Percentiles rank a stretch among this genome's conserved stretches.
phyloP scores from a whole-genome alignment of 2,329 filamentous ascomycete species.

The Berkeleyomyces basicola region DNA sequence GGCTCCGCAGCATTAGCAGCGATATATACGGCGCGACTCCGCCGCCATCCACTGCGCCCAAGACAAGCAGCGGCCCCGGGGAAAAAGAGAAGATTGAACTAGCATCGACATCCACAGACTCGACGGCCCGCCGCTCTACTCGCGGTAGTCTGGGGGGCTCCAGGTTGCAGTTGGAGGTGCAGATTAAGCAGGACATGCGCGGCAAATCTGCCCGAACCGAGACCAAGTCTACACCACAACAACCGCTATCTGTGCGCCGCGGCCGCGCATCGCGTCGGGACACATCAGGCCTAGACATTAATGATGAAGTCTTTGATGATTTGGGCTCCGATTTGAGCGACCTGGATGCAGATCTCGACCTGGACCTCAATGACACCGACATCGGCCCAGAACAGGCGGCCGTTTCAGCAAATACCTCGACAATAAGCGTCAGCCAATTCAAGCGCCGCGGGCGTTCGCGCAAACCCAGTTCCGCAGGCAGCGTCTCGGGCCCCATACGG shows the following conservation, averaged over 20 bases:
- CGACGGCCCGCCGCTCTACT: not conserved
- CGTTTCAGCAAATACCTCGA: constrained; percentile 29
- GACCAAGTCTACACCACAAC: not conserved
- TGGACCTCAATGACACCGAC: not conserved
- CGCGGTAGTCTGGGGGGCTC: not conserved
- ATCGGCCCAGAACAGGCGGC: constrained; percentile 19
- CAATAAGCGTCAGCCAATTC: constrained; percentile 30
- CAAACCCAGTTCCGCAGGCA: constrained; percentile 34
- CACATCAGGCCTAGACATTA: constrained; percentile 32
- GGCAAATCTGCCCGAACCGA: not conserved
- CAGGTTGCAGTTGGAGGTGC: not conserved
- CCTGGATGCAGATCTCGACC: constrained; percentile 26
- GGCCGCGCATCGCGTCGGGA: constrained; percentile 20
- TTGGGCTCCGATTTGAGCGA: constrained; percentile 24
- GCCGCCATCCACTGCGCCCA: not conserved
- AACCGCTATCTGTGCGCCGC: not conserved
- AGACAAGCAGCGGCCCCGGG: not conserved
- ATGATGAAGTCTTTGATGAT: constrained; percentile 31
- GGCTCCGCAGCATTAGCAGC: constrained; percentile 7
- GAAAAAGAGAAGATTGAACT: constrained; percentile 8
- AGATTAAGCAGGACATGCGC: not conserved
- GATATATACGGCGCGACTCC: constrained; percentile 13
- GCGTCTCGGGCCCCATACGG: constrained; percentile 34
- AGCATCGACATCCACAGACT: not conserved
- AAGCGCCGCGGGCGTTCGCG: constrained; percentile 29